Conservation (phyloP, 164 flowering plant genomes). For the Berberis thunbergii region DNA sequence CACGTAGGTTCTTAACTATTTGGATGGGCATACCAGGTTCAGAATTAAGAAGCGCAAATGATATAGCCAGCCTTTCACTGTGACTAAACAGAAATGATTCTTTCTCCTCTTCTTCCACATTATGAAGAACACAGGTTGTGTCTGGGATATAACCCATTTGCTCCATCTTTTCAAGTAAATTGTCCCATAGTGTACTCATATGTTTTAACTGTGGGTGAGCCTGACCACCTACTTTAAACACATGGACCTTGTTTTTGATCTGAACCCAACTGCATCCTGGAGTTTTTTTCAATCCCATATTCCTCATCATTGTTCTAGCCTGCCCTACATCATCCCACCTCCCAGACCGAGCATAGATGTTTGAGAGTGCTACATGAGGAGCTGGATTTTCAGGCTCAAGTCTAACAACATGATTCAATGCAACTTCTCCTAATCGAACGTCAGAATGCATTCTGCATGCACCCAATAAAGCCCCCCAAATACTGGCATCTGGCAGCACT, state of each 20-base stretch:
- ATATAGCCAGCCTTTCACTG: constrained; percentile 29
- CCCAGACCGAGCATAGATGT: constrained; percentile 44
- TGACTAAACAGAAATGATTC: constrained; percentile 21
- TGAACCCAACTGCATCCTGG: constrained; percentile 74
- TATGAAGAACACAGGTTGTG: constrained; percentile 24
- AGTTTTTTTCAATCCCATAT: constrained; percentile 33
- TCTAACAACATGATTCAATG: constrained; percentile 33
- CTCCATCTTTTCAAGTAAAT: constrained; percentile 19
- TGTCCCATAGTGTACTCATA: constrained; percentile 19
- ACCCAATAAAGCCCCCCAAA: constrained; percentile 71
- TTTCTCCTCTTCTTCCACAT: constrained; percentile 32
- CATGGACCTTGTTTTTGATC: constrained; percentile 21
- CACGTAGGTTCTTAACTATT: constrained; percentile 31
- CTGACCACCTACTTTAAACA: constrained; percentile 24
- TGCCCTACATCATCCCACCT: constrained; percentile 46
- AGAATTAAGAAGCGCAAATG: constrained; percentile 27
- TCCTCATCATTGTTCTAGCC: constrained; percentile 29
- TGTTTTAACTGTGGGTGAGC: constrained; percentile 25
- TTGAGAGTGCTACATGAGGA: constrained; percentile 45
- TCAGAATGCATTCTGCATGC: constrained; percentile 52
- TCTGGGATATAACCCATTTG: constrained; percentile 24
- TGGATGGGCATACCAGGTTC: constrained; percentile 20
- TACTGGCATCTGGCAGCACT: constrained; percentile 49
- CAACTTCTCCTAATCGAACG: constrained; percentile 36
- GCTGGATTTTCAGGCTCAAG: constrained; percentile 51